Evolutionary conservation across 1,284 basidiomycete species (phyloP).

Genomic region (Cutaneotrichosporon sp.): DNA sequence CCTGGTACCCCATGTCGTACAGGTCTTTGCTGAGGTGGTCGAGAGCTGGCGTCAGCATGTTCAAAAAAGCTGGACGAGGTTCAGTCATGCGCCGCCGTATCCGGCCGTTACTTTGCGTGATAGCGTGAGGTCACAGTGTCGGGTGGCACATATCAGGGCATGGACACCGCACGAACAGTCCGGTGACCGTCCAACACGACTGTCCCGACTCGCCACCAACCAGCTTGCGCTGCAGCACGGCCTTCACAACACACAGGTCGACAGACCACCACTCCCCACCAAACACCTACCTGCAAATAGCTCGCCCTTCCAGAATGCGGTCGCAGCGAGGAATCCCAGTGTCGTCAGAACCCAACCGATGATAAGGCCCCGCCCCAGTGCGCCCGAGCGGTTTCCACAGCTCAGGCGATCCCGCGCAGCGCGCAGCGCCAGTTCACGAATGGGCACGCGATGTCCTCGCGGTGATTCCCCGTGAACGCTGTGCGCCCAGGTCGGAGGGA

Average conservation of each 20-base stretch:
- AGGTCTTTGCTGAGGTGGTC: conserved; percentile 40
- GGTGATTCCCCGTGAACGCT: background rate
- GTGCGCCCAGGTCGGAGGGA: conserved; percentile 15
- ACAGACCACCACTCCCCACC: background rate
- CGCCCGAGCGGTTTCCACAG: conserved; percentile 16
- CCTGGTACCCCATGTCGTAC: conserved; percentile 37
- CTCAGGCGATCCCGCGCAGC: conserved; percentile 10
- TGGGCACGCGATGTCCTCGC: background rate
- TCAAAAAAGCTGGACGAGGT: no score
- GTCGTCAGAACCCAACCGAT: conserved; percentile 44
- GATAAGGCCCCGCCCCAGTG: conserved; percentile 35
- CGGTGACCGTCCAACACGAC: no score
- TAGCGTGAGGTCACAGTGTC: no score
- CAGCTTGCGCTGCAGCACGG: no score
- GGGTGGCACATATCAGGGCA: no score
- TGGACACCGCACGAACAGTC: no score
- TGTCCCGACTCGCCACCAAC: no score
- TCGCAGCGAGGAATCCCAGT: conserved; percentile 35
- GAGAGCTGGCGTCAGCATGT: conserved; percentile 28
- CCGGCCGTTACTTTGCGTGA: no score
- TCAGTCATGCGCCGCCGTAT: no score
- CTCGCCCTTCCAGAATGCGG: conserved; percentile 42
- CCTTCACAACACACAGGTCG: no score
- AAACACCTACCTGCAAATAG: conserved; percentile 41
- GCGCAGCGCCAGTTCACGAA: conserved; percentile 2